Evolutionary conservation across 768 basidiomycete species (phyloP).

Genomic region (Suillus tomentosus): DNA sequence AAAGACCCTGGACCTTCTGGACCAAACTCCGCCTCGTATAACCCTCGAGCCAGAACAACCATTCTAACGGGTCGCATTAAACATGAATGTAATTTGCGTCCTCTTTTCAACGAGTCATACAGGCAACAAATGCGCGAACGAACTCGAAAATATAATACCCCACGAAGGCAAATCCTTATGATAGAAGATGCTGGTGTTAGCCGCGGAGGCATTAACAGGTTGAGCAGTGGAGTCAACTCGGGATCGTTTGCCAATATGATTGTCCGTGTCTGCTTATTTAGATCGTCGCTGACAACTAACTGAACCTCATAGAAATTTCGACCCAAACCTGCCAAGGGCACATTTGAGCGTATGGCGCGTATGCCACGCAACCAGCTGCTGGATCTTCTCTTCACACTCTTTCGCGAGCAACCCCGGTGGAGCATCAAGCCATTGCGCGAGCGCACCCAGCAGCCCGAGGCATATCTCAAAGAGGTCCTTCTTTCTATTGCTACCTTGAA

Average conservation of each 20-base stretch:
- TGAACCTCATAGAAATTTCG: slow-evolving; percentile 53
- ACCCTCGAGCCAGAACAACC: slow-evolving; percentile 70
- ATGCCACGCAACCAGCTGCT: slow-evolving; percentile 87
- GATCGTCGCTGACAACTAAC: slow-evolving; percentile 3
- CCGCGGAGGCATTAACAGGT: slow-evolving; percentile 72
- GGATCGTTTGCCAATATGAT: slow-evolving; percentile 65
- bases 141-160: slow-evolving; percentile 65
- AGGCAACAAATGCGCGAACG: slow-evolving; percentile 72
- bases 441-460: slow-evolving; percentile 83
- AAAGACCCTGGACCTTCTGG: slow-evolving; percentile 55
- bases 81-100: slow-evolving; percentile 76
- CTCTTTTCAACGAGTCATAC: slow-evolving; percentile 67
- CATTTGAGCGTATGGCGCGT: slow-evolving; percentile 89
- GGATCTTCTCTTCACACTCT: slow-evolving; percentile 78
- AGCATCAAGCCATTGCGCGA: slow-evolving; percentile 74
- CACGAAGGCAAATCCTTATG: slow-evolving; percentile 63
- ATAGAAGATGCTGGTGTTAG: slow-evolving; percentile 72
- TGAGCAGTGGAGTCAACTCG: slow-evolving; percentile 72
- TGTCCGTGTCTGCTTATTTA: slow-evolving; percentile 43
- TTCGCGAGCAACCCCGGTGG: slow-evolving; percentile 83
- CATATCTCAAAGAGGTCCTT: slow-evolving; percentile 83
- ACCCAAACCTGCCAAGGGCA: slow-evolving; percentile 64
- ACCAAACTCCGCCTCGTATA: slow-evolving; percentile 42
- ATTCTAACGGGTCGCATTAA: slow-evolving; percentile 80
- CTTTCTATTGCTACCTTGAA: slow-evolving; percentile 75